Conservation (phyloP, 2,329 filamentous ascomycete species). For the Rhinocladiella mackenziei region DNA sequence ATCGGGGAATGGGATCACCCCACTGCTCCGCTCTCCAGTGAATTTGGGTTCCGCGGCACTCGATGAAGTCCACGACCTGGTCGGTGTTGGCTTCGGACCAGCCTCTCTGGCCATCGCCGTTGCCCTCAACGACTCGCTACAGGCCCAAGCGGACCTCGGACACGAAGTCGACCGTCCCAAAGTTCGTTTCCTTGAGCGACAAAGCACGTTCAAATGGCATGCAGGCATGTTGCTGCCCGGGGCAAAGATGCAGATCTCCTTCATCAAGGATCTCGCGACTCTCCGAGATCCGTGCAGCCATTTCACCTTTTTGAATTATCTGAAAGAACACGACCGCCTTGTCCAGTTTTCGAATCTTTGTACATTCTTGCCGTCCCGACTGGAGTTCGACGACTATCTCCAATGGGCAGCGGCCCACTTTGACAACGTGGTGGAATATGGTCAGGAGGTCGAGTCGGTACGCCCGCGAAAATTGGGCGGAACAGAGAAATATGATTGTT, state of each 20-base stretch:
- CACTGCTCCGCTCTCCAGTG: background rate
- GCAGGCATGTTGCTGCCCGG: constrained; percentile 91
- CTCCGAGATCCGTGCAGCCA: constrained; percentile 80
- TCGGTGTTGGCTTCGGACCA: constrained; percentile 90
- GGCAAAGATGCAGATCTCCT: constrained; percentile 96
- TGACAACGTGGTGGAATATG: constrained; percentile 67
- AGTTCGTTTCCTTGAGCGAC: constrained; percentile 83
- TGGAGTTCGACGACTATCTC: constrained; percentile 94
- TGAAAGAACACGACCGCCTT: constrained; percentile 74
- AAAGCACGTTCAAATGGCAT: constrained; percentile 82
- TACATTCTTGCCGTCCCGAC: constrained; percentile 79
- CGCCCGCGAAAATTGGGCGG: constrained; percentile 48
- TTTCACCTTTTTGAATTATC: constrained; percentile 95
- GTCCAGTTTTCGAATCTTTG: constrained; percentile 86
- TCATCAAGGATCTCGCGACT: constrained; percentile 92
- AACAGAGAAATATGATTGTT: constrained; percentile 51
- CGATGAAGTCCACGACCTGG: constrained; percentile 71
- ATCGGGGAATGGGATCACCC: background rate
- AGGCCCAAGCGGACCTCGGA: constrained; percentile 35
- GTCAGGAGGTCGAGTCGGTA: constrained; percentile 70
- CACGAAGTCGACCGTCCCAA: constrained; percentile 53
- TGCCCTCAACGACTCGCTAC: constrained; percentile 69
- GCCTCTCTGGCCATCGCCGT: constrained; percentile 86
- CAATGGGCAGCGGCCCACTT: constrained; percentile 86
- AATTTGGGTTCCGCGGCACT: constrained; percentile 9